A percentile compares a stretch with the other conserved stretches of the same genome.
Conservation (phyloP, 805 yeast genomes). For the Tetrapisispora fleetii region DNA sequence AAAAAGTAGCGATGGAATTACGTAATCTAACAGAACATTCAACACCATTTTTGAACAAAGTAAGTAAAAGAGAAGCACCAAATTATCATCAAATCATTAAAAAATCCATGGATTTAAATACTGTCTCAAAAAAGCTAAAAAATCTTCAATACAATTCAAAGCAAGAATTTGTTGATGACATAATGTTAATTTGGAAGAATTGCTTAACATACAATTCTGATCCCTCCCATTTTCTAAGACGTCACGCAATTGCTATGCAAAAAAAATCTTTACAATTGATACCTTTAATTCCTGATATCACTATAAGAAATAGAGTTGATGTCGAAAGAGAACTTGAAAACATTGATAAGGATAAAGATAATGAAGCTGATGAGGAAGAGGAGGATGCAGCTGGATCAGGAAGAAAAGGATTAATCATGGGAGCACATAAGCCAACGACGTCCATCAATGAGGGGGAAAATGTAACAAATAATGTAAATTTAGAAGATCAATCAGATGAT, state of each 20-base stretch:
- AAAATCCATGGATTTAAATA: conserved; percentile 92
- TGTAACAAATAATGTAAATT: conserved; percentile 16
- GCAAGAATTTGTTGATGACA: conserved; percentile 85
- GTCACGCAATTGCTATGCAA: conserved; percentile 94
- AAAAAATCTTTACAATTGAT: conserved; percentile 66
- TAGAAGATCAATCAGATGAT: not conserved
- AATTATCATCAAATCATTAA: conserved; percentile 85
- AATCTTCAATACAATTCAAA: conserved; percentile 74
- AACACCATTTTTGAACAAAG: conserved; percentile 89
- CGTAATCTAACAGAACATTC: conserved; percentile 93
- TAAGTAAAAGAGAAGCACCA: conserved; percentile 97
- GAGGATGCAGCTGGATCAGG: conserved; percentile 30
- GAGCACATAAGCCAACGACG: conserved; percentile 24
- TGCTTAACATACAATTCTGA: conserved; percentile 90
- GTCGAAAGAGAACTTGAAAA: conserved; percentile 56
- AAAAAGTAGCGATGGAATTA: conserved; percentile 81
- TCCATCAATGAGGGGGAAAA: not conserved
- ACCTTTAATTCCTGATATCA: conserved; percentile 85
- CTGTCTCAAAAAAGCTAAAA: conserved; percentile 84
- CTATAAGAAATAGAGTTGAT: conserved; percentile 61
- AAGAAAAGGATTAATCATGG: conserved; percentile 29
- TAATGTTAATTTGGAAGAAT: conserved; percentile 91
- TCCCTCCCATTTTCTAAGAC: conserved; percentile 83
- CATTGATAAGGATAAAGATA: conserved; percentile 30
- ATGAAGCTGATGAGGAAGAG: conserved; percentile 27